Conservation (phyloP, 805 yeast genomes). For the Sungouiella thailandica region DNA sequence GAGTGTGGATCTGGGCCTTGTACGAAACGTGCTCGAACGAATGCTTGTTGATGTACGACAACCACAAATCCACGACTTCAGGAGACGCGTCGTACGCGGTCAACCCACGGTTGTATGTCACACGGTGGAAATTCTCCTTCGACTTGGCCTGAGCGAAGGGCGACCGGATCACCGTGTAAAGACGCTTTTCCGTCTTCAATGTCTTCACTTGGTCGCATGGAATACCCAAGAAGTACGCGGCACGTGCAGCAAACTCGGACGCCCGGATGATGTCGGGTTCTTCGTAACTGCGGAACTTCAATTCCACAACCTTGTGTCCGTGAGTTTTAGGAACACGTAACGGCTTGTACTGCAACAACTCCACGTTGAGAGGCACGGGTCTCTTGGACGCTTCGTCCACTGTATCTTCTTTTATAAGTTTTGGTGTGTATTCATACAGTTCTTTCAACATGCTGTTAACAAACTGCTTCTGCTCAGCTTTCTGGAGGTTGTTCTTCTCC, state of each 20-base stretch:
- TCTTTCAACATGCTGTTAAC: conserved; percentile 22
- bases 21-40: conserved; percentile 79
- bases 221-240: conserved; percentile 84
- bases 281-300: conserved; percentile 69
- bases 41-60: conserved; percentile 73
- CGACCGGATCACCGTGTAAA: conserved; percentile 90
- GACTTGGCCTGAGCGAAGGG: conserved; percentile 94
- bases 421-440: conserved; percentile 27
- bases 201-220: conserved; percentile 76
- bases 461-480: conserved; percentile 23
- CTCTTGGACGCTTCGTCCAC: conserved; percentile 21
- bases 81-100: conserved; percentile 81
- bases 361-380: conserved; percentile 83
- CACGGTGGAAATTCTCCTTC: conserved; percentile 90
- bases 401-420: conserved; percentile 19
- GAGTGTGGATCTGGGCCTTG: conserved; percentile 56
- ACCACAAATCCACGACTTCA: conserved; percentile 76
- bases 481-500: conserved; percentile 21
- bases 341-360: conserved; percentile 78
- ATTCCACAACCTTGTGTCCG: conserved; percentile 74
- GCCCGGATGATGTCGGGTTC: conserved; percentile 67
- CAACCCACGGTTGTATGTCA: conserved; percentile 70
- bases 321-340: conserved; percentile 59
- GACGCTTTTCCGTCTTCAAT: conserved; percentile 65
- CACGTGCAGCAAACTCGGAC: conserved; percentile 82